Base-by-base conservation (phyloP, 2,329 filamentous ascomycete genomes). In the Aspergillus versicolor region DNA sequence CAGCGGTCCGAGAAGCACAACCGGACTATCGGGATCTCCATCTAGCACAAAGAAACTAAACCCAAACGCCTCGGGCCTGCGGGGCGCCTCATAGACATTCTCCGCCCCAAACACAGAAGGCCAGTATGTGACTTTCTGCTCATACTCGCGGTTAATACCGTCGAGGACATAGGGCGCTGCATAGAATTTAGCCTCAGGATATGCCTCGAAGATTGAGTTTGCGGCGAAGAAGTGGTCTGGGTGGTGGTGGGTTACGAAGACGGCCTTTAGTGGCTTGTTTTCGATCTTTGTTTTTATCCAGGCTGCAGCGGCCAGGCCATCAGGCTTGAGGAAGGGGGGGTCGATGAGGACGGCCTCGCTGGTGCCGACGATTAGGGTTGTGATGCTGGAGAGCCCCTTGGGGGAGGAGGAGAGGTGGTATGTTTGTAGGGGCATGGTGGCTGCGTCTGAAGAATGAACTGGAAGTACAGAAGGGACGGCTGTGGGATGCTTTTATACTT, bases 171-270 rank as follows among this genome's bases (percentile, higher is more conserved):
- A 67, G 1, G 64, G 61, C 1, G 61, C 60, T 1, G 70, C 63
- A 56, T 64, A 60, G 51, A 67, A 61, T 38, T 54, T 60, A 21
- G 66, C 65, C 6, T 30, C 32, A 0, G 67, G 64, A 40, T 63
- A 71, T 4, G 67, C 64, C 11, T 67, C 67, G 2, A 73, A 65
- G 48, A 72, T 69, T 0, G 67, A 64, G 38, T 72, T 70, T 22
- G 66, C 65, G 5, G 66, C 62, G 60, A 70, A 70, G 56, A 69
- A 73, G 60, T 74, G 69, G 57, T 73, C 70, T 5, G 70, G 69
- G 52, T 72, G 71, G 51, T 73, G 71, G 56, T 73, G 70, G 6
- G 71, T 73, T 19, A 70, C 62, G 53, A 73, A 73, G 37, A 74
- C 60, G 4, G 67, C 71, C 44, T 64, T 65, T 6, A 73, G 51